Conservation (phyloP, 2,329 filamentous ascomycete species). For the Dactylellina drechsleri region DNA sequence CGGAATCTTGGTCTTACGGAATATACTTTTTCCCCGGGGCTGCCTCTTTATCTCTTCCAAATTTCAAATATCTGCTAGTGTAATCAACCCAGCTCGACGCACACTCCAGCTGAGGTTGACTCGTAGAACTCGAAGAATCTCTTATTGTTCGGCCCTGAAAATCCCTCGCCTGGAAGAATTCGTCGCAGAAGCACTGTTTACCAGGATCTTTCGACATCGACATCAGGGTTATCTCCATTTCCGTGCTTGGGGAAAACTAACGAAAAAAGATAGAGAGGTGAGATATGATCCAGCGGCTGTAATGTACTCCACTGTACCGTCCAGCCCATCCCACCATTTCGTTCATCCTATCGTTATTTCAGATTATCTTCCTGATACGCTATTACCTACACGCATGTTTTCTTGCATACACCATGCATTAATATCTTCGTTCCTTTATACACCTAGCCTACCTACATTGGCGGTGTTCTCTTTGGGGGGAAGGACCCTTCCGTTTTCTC, state of each 20-base stretch:
- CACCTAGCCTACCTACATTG: too few species aligned
- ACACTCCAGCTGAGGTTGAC: constrained; percentile 26
- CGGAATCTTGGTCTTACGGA: constrained; percentile 32
- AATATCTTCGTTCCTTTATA: constrained; percentile 16
- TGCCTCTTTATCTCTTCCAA: constrained; percentile 5
- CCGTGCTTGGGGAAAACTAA: constrained; percentile 26
- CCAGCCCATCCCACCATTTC: constrained; percentile 32
- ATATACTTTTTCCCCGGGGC: constrained; percentile 21
- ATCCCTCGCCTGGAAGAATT: constrained; percentile 55
- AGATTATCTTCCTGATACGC: constrained; percentile 26
- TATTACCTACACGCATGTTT: constrained; percentile 30
- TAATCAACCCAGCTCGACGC: constrained; percentile 27
- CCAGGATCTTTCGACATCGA: constrained; percentile 44
- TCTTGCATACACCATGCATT: constrained; percentile 42
- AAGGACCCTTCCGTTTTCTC: too few species aligned
- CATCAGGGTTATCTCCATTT: constrained; percentile 33
- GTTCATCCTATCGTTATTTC: constrained; percentile 21
- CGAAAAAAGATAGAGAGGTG: constrained; percentile 5
- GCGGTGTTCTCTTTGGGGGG: too few species aligned
- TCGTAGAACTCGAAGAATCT: neutral
- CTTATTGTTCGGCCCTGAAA: constrained; percentile 18
- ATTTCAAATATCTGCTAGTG: constrained; percentile 18
- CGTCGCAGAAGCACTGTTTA: constrained; percentile 6
- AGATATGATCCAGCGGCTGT: constrained; percentile 9
- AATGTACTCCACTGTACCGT: neutral